Base-by-base conservation (phyloP, 768 basidiomycete species). In the Pholiota conissans region DNA sequence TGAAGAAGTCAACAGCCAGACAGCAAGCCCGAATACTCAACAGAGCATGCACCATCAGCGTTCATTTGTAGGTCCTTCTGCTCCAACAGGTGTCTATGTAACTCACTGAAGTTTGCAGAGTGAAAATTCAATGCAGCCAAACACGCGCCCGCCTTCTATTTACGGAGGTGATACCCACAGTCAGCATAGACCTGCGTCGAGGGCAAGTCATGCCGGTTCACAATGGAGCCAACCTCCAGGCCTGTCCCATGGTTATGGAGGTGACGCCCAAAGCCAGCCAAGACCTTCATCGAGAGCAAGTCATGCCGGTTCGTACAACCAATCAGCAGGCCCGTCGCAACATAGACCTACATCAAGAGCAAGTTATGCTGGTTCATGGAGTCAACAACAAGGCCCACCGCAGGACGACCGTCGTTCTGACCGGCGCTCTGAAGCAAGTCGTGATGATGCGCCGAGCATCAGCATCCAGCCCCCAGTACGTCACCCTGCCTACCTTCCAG, bases 1-100 rank as follows among this genome's bases (percentile, higher is more conserved):
- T 62, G 77, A 74, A n/a, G 84, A 86, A 63, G 83, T 80, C 10
- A 69, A 69, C 34, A 85, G 81, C 56, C 57, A 70, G 28, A 66
- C 71, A 10, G 67, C 67, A 22, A 80, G 74, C 60, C 76, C 78
- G 14, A 57, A 64, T 37, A 64, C 61, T 16, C 63, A 64, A 37
- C 63, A 64, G 20, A 63, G 59, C 32, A 58, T 74, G 18, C 59
- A 61, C 34, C 70, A 71, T 53, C 73, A 73, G 52, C 67, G 67
- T 24, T 77, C 77, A 28, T 65, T 73, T 52, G 79, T 79, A 52
- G 65, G 76, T 68, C n/a, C 11, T 39, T 16, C 40, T 48, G 52
- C 16, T 51, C 49, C 16, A 49, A 4, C 32, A 14, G 29, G 26
- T 13, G 30, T 22, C 20, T 4, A n/a, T 22, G 29, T 20, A 8